Evolutionary conservation across 108 stramenopile genomes (phyloP), one percentile per base, ranked within the genome.

Genomic region (Skeletonema grethae): DNA sequence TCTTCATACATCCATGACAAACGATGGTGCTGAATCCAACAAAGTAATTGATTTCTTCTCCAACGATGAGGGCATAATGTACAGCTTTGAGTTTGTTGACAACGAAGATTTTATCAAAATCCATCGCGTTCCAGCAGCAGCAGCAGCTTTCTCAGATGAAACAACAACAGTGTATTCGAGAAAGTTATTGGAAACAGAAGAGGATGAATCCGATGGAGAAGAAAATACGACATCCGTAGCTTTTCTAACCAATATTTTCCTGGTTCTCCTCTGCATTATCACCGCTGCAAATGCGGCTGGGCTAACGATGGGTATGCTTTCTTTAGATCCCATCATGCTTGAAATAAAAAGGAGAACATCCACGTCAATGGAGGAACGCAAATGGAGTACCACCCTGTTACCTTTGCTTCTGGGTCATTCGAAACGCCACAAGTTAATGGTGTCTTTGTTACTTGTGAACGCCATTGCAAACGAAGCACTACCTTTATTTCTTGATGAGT

Each of bases 401-500:
- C 95, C 95, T 0, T 65, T 96, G 53, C 77, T 93, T 22, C 70
- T 84, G 25, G 84, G 89, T 53, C 97, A 97, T 61, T 39, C 34
- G n/a, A 67, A 62, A 29, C 66, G 67, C 1, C 98, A 99, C 78
- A 74, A 87, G 41, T 69, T 98, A 4, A 84, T 99, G 16, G 97
- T 98, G 22, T 93, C 97, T 2, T 70, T 99, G 15, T 82, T 99
- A n/a, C 80, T 99, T 3, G 58, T 97, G 71, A 99, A 99, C 73
- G 80, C 94, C 7, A 65, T 88, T 24, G 93, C 95, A 20, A 96
- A 95, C 69, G 97, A 99, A 72, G 93, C 96, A 0, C 82, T 99
- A 35, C 98, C 99, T 9, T 65, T 99, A 10, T 98, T 99, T 63
- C 65, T 98, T 57, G 97, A 97, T 64, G 82, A 88, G 39, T 69